A percentile compares a stretch with the other conserved stretches of the same genome.
Conservation (phyloP, 2,329 filamentous ascomycete genomes). For the Pochonia chlamydosporia region DNA sequence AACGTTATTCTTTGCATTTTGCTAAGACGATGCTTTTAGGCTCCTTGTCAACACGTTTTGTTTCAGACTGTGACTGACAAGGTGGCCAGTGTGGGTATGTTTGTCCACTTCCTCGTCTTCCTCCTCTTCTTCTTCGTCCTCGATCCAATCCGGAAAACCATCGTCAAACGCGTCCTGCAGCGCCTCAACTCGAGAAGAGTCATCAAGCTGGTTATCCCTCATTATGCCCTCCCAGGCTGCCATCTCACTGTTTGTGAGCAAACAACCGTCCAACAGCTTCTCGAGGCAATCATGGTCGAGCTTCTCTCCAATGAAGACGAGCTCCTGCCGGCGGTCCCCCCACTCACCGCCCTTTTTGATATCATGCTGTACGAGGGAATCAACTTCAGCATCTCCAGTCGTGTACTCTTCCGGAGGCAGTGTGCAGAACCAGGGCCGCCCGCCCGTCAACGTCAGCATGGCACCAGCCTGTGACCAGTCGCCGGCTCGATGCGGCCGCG, state of each 20-base stretch:
- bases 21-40: background rate
- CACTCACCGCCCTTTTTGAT: slow-evolving; percentile 52
- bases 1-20: no score
- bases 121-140: slow-evolving; percentile 33
- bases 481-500: slow-evolving; percentile 46
- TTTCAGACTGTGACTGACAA: slow-evolving; percentile 2
- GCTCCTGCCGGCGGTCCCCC: slow-evolving; percentile 65
- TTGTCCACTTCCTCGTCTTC: slow-evolving; percentile 29
- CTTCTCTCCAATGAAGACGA: slow-evolving; percentile 68
- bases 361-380: slow-evolving; percentile 43
- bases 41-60: background rate
- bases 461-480: slow-evolving; percentile 61
- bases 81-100: slow-evolving; percentile 17
- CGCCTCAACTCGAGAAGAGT: slow-evolving; percentile 36
- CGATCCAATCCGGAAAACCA: slow-evolving; percentile 51
- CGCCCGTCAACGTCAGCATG: slow-evolving; percentile 55
- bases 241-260: slow-evolving; percentile 57
- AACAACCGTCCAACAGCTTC: slow-evolving; percentile 50
- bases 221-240: slow-evolving; percentile 47
- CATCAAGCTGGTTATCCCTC: slow-evolving; percentile 29
- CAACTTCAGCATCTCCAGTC: slow-evolving; percentile 40
- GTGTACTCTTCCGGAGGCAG: slow-evolving; percentile 44
- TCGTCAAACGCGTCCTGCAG: slow-evolving; percentile 51
- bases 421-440: slow-evolving; percentile 54
- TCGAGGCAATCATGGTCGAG: slow-evolving; percentile 49